Conservation (phyloP, 192 early-diverging fungal species). For the Entomortierella beljakovae region DNA sequence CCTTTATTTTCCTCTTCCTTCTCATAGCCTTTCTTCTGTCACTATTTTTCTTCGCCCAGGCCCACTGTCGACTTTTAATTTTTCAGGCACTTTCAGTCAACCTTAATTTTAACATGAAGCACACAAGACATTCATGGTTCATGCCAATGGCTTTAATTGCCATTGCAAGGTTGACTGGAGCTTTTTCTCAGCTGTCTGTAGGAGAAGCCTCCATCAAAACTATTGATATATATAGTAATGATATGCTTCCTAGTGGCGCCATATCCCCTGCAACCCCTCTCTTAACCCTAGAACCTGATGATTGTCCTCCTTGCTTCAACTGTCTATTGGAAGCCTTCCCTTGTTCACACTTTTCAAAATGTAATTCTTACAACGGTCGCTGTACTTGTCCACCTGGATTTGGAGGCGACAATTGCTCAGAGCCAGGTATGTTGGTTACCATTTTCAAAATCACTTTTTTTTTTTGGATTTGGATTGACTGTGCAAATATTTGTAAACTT, state of each 20-base stretch:
- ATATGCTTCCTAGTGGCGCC: conserved; percentile 18
- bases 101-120: background rate
- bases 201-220: conserved; percentile 9
- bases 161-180: conserved; percentile 4
- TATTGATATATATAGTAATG: conserved; percentile 3
- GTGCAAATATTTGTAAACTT: too few relatives aligned
- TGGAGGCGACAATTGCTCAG: conserved; percentile 80
- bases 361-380: conserved; percentile 78
- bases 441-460: too few relatives aligned
- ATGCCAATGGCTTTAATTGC: conserved; percentile 14
- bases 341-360: conserved; percentile 81
- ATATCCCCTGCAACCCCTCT: conserved; percentile 29
- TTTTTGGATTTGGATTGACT: too few relatives aligned
- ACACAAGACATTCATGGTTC: conserved; percentile 27
- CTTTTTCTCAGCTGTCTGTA: background rate
- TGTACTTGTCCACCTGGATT: conserved; percentile 84
- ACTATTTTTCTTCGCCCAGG: background rate
- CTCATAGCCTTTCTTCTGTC: background rate
- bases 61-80: too few relatives aligned
- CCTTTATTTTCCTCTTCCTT: conserved; percentile 3
- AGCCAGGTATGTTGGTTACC: conserved; percentile 67
- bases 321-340: conserved; percentile 79
- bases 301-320: conserved; percentile 89
- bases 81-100: background rate
- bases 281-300: conserved; percentile 28